Evolutionary conservation across 345 rosid species (phyloP).

Genomic region (Murraya koenigii): DNA sequence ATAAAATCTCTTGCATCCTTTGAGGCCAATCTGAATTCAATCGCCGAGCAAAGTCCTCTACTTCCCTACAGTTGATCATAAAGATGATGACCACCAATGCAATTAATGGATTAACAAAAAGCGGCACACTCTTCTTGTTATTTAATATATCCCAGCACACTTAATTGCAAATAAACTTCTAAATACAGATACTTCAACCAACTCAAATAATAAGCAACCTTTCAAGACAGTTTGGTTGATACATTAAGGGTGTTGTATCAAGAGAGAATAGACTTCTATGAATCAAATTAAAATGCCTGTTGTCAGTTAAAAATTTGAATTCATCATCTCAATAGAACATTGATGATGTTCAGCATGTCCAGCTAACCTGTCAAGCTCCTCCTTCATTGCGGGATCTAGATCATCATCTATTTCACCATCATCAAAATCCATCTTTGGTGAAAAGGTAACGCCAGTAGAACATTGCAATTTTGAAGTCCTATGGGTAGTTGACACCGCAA

Average conservation of each 20-base stretch:
- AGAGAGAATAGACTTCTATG: neutral
- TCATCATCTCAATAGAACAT: slow-evolving; percentile 6
- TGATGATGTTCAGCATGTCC: neutral
- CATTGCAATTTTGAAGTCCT: slow-evolving; percentile 39
- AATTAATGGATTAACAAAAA: neutral
- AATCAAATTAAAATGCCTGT: neutral
- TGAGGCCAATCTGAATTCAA: slow-evolving; percentile 72
- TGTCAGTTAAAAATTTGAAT: neutral
- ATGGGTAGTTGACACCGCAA: slow-evolving; percentile 20
- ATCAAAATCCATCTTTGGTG: slow-evolving; percentile 46
- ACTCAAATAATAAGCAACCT: neutral
- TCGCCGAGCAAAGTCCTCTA: slow-evolving; percentile 68
- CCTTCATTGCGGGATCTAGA: slow-evolving; percentile 57
- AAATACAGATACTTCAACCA: neutral
- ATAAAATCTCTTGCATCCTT: slow-evolving; percentile 62
- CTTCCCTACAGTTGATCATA: slow-evolving; percentile 40
- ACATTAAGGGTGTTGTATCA: neutral
- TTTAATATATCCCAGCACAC: neutral
- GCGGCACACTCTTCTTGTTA: neutral
- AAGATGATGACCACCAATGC: neutral
- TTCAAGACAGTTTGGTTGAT: neutral
- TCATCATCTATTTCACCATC: slow-evolving; percentile 55
- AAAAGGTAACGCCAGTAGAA: slow-evolving; percentile 23
- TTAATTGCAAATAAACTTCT: neutral
- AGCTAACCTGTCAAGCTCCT: slow-evolving; percentile 57